Percentiles rank a stretch among this genome's conserved stretches.
phyloP scores from a whole-genome alignment of 768 basidiomycete species.

The Tylopilus sp. region DNA sequence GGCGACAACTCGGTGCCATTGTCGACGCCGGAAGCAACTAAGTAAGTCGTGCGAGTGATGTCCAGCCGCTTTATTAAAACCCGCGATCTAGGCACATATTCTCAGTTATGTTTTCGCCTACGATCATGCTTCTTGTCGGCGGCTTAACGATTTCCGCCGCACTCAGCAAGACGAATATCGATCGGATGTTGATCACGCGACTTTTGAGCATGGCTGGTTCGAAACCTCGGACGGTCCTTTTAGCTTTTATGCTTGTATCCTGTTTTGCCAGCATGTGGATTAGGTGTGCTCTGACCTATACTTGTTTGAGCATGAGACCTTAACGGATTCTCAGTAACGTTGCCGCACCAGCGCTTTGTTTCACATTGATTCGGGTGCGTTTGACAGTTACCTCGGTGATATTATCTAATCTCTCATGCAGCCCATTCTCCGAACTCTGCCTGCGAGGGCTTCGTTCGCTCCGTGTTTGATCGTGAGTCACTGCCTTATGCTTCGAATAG shows the following conservation, averaged over 20 bases:
- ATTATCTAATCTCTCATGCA: slow-evolving; percentile 30
- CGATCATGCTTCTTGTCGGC: slow-evolving; percentile 96
- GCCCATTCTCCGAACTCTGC: slow-evolving; percentile 92
- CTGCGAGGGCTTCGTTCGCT: slow-evolving; percentile 80
- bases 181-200: slow-evolving; percentile 85
- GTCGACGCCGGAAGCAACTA: slow-evolving; percentile 68
- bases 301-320: background rate
- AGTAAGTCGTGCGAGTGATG: slow-evolving; percentile 45
- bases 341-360: slow-evolving; percentile 95
- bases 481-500: background rate
- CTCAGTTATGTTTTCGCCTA: slow-evolving; percentile 94
- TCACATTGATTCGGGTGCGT: slow-evolving; percentile 87
- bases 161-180: slow-evolving; percentile 92
- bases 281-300: slow-evolving; percentile 45
- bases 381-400: background rate
- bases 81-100: slow-evolving; percentile 69
- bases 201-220: slow-evolving; percentile 90
- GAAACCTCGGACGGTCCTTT: slow-evolving; percentile 77
- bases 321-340: slow-evolving; percentile 64
- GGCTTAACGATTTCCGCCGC: slow-evolving; percentile 98
- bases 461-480: slow-evolving; percentile 84
- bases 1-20: slow-evolving; percentile 50
- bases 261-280: slow-evolving; percentile 99
- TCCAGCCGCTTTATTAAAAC: background rate
- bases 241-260: slow-evolving; percentile 93